Base-by-base conservation (phyloP, 768 basidiomycete genomes). In the Phylloporus sp. region DNA sequence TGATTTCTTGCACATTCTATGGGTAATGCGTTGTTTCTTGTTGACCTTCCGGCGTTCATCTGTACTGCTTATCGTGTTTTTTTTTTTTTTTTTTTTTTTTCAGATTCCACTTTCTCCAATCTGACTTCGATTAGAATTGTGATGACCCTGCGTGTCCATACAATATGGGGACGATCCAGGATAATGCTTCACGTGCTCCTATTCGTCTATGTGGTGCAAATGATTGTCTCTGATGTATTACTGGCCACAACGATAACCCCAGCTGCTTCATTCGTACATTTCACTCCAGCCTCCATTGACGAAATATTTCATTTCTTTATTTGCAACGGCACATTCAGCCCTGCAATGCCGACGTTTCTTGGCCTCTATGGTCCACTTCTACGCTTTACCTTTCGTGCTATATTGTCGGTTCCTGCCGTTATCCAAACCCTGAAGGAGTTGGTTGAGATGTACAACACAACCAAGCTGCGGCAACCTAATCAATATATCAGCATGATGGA, bases 61-160 rank as follows among this genome's bases (percentile, higher is more conserved):
- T 51, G 40, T 26, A 52, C 51, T 18, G 54, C 53, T 2, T 58
- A 63, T 47, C 2, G 61, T 63, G 48, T 49, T 18, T 0, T 5
- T n/a, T 36, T n/a, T 36, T 36, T n/a, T 6, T 29, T 29, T 6
- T 20, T 4, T 10, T 18, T 8, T 4, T 40, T 7, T 22, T 10
- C 7, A 3, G 5, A 5, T 16, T 40, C 9, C 0, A 4, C 9
- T 20, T 16, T 2, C 4, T 18, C 6, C 6, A 24, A 13, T n/a
- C 18, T 50, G 16, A 59, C 5, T 8, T 29, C 2, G 10, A 10
- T 15, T 11, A 18, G 15, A 62, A 59, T 62, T 4, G 32, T 62
- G 34, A 62, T 62, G 59, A 45, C 59, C 18, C 45, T 62, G 11
- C 60, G 59, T 13, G 50, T 61, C 1, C 49, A 45, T 23, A 47